Evolutionary conservation across 2,329 filamentous ascomycete species (phyloP), one percentile per base, ranked within the genome.

Genomic region (Simplicillium aogashimaense): DNA sequence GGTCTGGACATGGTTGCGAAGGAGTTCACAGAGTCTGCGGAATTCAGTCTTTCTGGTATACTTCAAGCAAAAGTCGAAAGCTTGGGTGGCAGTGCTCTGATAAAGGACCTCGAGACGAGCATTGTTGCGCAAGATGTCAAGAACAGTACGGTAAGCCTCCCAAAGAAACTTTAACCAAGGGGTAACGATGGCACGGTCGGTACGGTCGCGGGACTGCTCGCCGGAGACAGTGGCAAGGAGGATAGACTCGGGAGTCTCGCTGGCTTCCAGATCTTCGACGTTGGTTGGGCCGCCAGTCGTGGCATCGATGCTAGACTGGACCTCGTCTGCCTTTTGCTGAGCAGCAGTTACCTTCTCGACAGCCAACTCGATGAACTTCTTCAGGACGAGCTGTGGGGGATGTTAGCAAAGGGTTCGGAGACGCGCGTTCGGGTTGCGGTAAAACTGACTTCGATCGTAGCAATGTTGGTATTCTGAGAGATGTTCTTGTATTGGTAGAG

Each of bases 401-500:
- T 25, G 45, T 53, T 45, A 50, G 46, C 38, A 42, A 7, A 15
- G 5, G 11, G 5, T 35, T 13, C 18, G 33, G 11, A 13, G 33
- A 12, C 9, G 12, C 13, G 33, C 13, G 14, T 16, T 17, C 11
- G 10, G 13, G 29, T 10, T 10, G 11, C 31, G 17, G 34, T 25
- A 39, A 17, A 40, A 56, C 61, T 34, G 69, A 87, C 84, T 79
- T 97, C 92, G 62, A 98, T 98, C 46, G 92, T 98, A 54, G 80
- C 88, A 51, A 98, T 88, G 61, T 97, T 97, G 53, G 90, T 95
- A 70, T 98, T 98, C 66, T 98, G 92, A 41, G 89, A 90, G 52
- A 95, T 97, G 66, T 98, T 98, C 76, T 98, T 98, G 78, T 98
- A 98, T 65, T 95, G 92, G 65, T 97, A 98, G 37, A 98, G 76